Conservation (phyloP, 75 land plant genomes). For the Sequoia sempervirens region DNA sequence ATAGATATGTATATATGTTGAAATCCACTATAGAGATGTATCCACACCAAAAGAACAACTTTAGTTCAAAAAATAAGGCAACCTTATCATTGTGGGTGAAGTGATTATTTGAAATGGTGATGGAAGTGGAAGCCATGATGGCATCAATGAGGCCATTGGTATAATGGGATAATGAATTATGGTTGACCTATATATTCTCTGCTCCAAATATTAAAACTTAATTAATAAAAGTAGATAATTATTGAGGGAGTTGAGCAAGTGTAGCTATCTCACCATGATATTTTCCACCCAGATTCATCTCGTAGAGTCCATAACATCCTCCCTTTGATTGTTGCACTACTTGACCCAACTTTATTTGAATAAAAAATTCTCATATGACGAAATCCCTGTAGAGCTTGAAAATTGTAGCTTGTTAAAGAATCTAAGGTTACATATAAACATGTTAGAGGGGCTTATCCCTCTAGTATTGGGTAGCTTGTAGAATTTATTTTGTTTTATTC, state of each 20-base stretch:
- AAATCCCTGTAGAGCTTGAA: slow-evolving; percentile 54
- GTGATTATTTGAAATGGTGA: slow-evolving; percentile 45
- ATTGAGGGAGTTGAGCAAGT: slow-evolving; percentile 48
- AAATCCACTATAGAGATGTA: too few species aligned
- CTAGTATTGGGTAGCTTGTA: slow-evolving; percentile 29
- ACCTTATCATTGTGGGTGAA: slow-evolving; percentile 46
- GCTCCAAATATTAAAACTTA: slow-evolving; percentile 28
- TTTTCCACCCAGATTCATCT: slow-evolving; percentile 31
- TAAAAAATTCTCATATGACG: slow-evolving; percentile 42
- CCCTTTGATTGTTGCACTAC: slow-evolving; percentile 35
- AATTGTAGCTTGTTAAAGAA: slow-evolving; percentile 32
- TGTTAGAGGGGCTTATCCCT: slow-evolving; percentile 50
- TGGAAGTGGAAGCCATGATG: slow-evolving; percentile 35
- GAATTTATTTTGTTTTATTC: slow-evolving; percentile 18
- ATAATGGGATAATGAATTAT: slow-evolving; percentile 25
- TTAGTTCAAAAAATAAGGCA: not conserved
- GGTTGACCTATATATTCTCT: slow-evolving; percentile 45
- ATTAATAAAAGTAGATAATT: slow-evolving; percentile 22
- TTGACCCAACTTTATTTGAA: slow-evolving; percentile 47
- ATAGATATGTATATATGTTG: too few species aligned
- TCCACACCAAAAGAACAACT: too few species aligned
- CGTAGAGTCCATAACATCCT: slow-evolving; percentile 50
- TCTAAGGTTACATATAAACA: slow-evolving; percentile 31
- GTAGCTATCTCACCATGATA: slow-evolving; percentile 34
- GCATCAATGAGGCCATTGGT: slow-evolving; percentile 40